Evolutionary conservation across 1,139 yeast species (phyloP).

Genomic region (Pneumocystis oryctolagi): DNA sequence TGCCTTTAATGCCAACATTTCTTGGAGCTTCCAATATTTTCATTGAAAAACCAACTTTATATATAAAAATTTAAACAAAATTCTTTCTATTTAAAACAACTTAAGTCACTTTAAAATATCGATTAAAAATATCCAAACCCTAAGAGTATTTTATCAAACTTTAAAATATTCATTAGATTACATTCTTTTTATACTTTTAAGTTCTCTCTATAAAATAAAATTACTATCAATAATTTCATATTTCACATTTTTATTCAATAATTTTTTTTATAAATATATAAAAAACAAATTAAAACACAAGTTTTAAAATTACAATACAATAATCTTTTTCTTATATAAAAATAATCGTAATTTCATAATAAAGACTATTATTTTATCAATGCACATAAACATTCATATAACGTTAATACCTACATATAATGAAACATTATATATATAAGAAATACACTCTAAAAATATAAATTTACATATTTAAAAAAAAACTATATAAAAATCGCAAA

Average conservation of each 20-base stretch:
- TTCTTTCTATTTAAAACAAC: not conserved
- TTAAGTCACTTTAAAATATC: not conserved
- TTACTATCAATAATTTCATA: not conserved
- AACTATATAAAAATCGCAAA: not conserved
- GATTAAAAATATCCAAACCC: not conserved
- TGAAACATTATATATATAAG: too few species aligned
- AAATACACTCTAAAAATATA: too few species aligned
- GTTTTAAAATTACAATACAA: not conserved
- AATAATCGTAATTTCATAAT: not conserved
- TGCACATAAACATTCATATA: too few species aligned
- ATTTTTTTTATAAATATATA: not conserved
- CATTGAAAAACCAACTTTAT: not conserved
- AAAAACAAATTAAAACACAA: not conserved
- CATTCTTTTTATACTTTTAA: not conserved
- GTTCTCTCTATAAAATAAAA: not conserved
- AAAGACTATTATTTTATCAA: not conserved
- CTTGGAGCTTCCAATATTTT: not conserved
- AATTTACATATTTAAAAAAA: too few species aligned
- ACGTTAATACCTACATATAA: too few species aligned
- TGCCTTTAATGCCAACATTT: constrained; percentile 1
- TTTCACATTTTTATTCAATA: not conserved
- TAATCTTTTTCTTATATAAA: not conserved
- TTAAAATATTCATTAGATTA: not conserved
- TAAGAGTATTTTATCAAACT: not conserved
- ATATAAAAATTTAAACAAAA: not conserved